Evolutionary conservation across 371 early-diverging fungal species (phyloP).

Genomic region (Syncephalastrum sp.): DNA sequence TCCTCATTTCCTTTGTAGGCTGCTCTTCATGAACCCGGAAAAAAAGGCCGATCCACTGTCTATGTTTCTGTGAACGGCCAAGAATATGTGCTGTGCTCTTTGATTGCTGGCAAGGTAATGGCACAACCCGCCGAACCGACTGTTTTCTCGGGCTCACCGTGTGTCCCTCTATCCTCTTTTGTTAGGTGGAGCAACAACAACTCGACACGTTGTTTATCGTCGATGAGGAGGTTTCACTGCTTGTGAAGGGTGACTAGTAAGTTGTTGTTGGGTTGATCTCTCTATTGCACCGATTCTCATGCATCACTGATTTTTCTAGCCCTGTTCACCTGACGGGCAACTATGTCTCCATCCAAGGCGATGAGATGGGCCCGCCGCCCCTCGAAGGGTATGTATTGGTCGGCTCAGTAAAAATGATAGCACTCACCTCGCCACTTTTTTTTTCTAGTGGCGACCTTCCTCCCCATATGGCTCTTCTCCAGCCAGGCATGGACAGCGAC

Average conservation of each 20-base stretch:
- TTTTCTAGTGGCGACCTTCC: too few relatives aligned
- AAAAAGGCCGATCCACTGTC: constrained; percentile 57
- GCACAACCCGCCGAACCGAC: background rate
- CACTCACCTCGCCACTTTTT: too few relatives aligned
- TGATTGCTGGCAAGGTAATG: constrained; percentile 20
- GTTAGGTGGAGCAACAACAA: constrained; percentile 52
- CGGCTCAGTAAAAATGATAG: too few relatives aligned
- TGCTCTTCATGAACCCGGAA: constrained; percentile 54
- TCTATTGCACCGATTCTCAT: background rate
- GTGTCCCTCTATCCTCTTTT: background rate
- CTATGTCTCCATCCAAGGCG: constrained; percentile 10
- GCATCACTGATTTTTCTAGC: constrained; percentile 6
- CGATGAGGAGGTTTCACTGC: constrained; percentile 79
- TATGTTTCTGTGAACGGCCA: constrained; percentile 67
- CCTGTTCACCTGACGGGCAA: constrained; percentile 27
- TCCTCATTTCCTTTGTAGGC: constrained; percentile 44
- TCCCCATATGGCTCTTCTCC: too few relatives aligned
- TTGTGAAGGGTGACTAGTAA: constrained; percentile 58
- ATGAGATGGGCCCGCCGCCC: too few relatives aligned
- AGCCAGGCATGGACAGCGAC: too few relatives aligned
- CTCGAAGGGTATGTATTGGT: too few relatives aligned
- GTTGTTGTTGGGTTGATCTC: constrained; percentile 9
- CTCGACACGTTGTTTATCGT: constrained; percentile 73
- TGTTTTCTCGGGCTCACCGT: background rate
- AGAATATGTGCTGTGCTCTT: constrained; percentile 71